Evolutionary conservation across 805 yeast species (phyloP), one percentile per base, ranked within the genome.

Genomic region (Starmerella potacharoeniae): DNA sequence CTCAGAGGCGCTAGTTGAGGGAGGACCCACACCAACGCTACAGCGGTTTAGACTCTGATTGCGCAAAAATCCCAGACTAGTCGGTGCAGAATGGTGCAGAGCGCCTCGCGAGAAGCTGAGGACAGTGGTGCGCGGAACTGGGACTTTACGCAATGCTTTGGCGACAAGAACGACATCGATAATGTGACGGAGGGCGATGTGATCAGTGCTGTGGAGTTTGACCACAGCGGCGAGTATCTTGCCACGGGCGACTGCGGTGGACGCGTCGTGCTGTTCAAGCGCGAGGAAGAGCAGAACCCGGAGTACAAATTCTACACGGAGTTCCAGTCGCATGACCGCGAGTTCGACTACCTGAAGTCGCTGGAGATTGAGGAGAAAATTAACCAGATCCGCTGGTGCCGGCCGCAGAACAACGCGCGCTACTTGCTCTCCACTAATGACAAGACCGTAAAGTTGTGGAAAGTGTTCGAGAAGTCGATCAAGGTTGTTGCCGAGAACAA

Each of bases 221-320:
- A 93, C 69, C 86, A 83, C 66, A 80, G 93, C 7, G 99, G 99
- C 51, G 89, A 93, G 67, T 93, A 84, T 66, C 74, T 93, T 55
- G 99, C 98, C 57, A 93, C 98, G 1, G 99, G 99, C 59, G 99
- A 93, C 73, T 83, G 90, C 67, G 99, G 99, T 53, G 99, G 99
- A 33, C 79, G 99, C 60, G 97, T 93, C 43, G 99, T 93, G 14
- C 71, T 93, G 53, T 93, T 93, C 70, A 97, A 93, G 70, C 79
- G 97, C 64, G 89, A 87, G 69, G 83, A 79, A 61, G 71, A 16
- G 35, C 54, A 48, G 45, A 49, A 51, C 16, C 58, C 64, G 37
- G 98, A 95, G 70, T 95, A 93, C 73, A 82, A 88, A 66, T 93
- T 93, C 72, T 84, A 86, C 66, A 93, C 97, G 22, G 99, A 93